Percentiles rank a stretch among this genome's conserved stretches.
Evolutionary conservation across 441 rosid genomes (phyloP).

Genomic region (Erodium texanum): DNA sequence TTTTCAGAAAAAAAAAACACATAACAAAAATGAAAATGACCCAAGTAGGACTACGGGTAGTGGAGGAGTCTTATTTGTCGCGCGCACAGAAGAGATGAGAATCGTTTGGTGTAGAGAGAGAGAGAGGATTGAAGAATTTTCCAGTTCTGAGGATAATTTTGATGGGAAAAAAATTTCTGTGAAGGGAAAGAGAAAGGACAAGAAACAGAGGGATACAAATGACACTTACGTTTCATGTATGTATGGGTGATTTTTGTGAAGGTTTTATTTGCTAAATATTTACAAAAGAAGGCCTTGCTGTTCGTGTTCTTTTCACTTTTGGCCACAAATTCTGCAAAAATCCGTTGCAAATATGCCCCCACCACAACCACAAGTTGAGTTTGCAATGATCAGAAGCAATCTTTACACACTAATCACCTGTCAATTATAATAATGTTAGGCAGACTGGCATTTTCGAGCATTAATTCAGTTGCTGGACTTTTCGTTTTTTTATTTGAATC

Average conservation of each 20-base stretch:
- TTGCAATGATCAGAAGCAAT: background rate
- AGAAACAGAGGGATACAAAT: background rate
- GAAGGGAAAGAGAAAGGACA: background rate
- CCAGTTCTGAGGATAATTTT: background rate
- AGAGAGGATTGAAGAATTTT: background rate
- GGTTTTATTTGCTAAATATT: background rate
- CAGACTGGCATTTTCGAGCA: background rate
- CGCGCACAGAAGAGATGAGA: background rate
- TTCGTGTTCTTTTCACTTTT: background rate
- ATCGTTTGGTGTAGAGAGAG: background rate
- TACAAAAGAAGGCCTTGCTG: background rate
- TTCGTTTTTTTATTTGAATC: background rate
- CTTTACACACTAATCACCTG: background rate
- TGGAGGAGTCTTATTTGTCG: background rate
- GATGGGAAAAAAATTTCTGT: background rate
- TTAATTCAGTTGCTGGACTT: background rate
- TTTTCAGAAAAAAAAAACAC: background rate
- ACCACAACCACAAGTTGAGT: background rate
- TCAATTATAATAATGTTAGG: background rate
- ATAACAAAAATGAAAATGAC: background rate
- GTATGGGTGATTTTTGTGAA: background rate
- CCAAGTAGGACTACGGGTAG: background rate
- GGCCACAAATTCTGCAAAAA: background rate
- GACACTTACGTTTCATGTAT: background rate
- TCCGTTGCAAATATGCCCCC: background rate